Percentiles rank a stretch among this genome's conserved stretches.
Evolutionary conservation across 2,329 filamentous ascomycete species (phyloP).

Genomic region (Penicillium fuscoglaucum): DNA sequence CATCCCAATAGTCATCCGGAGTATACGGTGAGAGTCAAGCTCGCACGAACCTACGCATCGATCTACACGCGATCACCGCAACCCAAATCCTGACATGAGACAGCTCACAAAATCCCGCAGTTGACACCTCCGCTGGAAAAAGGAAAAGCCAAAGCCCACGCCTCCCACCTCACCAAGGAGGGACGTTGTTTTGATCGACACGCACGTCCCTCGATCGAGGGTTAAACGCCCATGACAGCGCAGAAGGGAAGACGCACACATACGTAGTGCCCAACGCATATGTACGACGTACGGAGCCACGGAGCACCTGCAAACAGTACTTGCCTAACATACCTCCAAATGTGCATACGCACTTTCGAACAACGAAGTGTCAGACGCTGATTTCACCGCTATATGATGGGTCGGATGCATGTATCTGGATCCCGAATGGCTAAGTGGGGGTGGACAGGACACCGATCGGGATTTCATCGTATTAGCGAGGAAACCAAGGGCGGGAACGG

Average conservation of each 20-base stretch:
- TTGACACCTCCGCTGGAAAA: conserved; percentile 18
- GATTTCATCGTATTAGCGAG: background rate
- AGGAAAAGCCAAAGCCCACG: background rate
- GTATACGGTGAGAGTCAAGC: background rate
- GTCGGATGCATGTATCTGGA: conserved; percentile 16
- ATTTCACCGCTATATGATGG: conserved; percentile 37
- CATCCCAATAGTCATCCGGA: background rate
- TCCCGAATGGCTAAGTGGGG: background rate
- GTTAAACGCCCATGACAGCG: background rate
- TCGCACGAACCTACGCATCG: background rate
- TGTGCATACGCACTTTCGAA: background rate
- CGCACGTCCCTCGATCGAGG: background rate
- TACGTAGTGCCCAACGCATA: background rate
- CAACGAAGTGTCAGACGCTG: background rate
- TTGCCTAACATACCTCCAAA: background rate
- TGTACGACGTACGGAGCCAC: background rate
- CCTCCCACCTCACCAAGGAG: background rate
- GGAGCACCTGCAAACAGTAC: background rate
- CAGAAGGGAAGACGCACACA: background rate
- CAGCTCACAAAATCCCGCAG: conserved; percentile 19
- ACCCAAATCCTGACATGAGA: conserved; percentile 26
- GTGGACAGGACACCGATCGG: background rate
- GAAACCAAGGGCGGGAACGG: background rate
- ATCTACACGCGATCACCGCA: conserved; percentile 16
- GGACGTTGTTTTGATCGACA: background rate